Evolutionary conservation across 768 basidiomycete species (phyloP).

Genomic region (Termitomyces sp.): DNA sequence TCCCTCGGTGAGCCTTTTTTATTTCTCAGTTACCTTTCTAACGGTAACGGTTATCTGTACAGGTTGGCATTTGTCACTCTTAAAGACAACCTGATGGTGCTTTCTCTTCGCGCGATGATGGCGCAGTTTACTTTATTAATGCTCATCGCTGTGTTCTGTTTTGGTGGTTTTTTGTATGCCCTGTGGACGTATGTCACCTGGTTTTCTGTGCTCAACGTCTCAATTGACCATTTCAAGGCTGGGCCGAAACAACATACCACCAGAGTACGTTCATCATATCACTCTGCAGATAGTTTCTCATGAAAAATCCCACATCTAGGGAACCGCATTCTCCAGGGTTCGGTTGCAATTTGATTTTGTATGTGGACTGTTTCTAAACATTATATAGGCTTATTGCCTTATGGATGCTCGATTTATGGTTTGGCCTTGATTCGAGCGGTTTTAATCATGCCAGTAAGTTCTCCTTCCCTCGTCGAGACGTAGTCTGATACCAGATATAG

Average conservation of each 20-base stretch:
- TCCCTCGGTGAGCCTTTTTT: constrained; percentile 59
- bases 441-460: constrained; percentile 77
- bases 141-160: constrained; percentile 86
- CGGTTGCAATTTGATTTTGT: background rate
- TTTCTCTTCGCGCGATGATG: constrained; percentile 89
- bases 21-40: background rate
- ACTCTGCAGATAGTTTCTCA: background rate
- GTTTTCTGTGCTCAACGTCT: background rate
- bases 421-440: constrained; percentile 92
- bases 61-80: constrained; percentile 91
- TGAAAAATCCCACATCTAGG: background rate
- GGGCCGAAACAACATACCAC: constrained; percentile 43
- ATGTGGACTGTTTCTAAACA: background rate
- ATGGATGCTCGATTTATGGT: constrained; percentile 95
- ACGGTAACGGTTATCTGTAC: constrained; percentile 1
- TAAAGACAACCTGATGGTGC: constrained; percentile 74
- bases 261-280: constrained; percentile 33
- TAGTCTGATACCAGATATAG: constrained; percentile 25
- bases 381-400: constrained; percentile 60
- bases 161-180: constrained; percentile 89
- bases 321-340: background rate
- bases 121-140: constrained; percentile 83
- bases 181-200: constrained; percentile 77
- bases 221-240: constrained; percentile 36
- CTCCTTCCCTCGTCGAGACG: background rate